Conservation (phyloP, 257 asterid species). For the Ilex asprella region DNA sequence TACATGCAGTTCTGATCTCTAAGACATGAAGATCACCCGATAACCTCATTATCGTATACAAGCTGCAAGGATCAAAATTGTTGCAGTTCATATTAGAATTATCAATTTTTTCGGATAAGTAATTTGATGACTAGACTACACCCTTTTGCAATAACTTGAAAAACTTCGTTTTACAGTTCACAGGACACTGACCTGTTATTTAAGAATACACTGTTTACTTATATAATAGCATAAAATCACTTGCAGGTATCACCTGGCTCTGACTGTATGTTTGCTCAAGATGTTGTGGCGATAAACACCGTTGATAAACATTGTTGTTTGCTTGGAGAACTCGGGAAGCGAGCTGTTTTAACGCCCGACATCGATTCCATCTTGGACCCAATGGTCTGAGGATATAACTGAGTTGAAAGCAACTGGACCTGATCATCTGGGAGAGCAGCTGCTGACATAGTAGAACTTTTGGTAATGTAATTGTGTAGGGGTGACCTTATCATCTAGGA, state of each 20-base stretch:
- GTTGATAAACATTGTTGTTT: slow-evolving; percentile 26
- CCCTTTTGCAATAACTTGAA: too few species aligned
- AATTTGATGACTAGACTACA: neutral
- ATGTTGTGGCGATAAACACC: slow-evolving; percentile 38
- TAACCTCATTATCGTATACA: too few species aligned
- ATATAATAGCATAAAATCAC: slow-evolving; percentile 7
- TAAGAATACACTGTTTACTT: neutral
- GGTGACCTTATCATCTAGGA: too few species aligned
- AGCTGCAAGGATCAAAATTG: neutral
- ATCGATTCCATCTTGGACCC: slow-evolving; percentile 30
- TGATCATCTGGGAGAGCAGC: neutral
- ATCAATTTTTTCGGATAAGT: too few species aligned
- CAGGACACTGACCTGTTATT: neutral
- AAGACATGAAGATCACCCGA: too few species aligned
- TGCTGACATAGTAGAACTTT: too few species aligned
- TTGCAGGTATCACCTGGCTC: slow-evolving; percentile 65
- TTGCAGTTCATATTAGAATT: too few species aligned
- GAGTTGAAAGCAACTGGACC: neutral
- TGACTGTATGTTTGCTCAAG: slow-evolving; percentile 29
- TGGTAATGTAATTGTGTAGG: too few species aligned
- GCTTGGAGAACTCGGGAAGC: slow-evolving; percentile 34
- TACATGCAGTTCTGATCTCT: too few species aligned
- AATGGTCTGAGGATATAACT: neutral
- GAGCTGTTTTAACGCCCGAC: slow-evolving; percentile 52
- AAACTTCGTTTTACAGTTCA: neutral